phyloP scores from a whole-genome alignment of 441 rosid genomes.

The Manihot esculenta region DNA sequence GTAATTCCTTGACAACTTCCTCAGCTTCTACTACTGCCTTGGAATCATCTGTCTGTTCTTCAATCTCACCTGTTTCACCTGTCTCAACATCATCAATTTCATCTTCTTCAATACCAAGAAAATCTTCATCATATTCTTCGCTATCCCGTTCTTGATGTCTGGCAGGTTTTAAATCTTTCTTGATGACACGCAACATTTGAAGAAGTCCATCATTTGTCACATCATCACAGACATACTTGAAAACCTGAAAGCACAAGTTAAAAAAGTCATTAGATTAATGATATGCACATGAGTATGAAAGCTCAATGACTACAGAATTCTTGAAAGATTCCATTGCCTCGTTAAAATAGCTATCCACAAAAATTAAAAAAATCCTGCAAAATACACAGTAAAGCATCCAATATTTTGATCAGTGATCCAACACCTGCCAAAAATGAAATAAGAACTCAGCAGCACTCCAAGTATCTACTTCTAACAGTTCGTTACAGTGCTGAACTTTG shows the following conservation, averaged over 20 bases:
- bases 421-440: background rate
- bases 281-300: background rate
- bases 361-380: background rate
- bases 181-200: conserved; percentile 82
- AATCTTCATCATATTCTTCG: conserved; percentile 66
- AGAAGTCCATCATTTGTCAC: conserved; percentile 73
- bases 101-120: conserved; percentile 74
- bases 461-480: background rate
- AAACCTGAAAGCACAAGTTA: conserved; percentile 52
- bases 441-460: background rate
- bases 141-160: conserved; percentile 64
- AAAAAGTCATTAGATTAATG: background rate
- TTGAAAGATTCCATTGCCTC: background rate
- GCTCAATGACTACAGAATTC: background rate
- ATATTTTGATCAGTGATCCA: background rate
- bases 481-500: background rate
- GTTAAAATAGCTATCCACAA: background rate
- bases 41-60: conserved; percentile 78
- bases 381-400: background rate
- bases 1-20: conserved; percentile 41
- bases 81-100: conserved; percentile 68
- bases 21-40: conserved; percentile 54
- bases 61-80: conserved; percentile 72
- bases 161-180: conserved; percentile 86
- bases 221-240: conserved; percentile 73